These are phyloP conservation scores for Stenogyne calaminthoides DNA, from an alignment of 305 asterid species.

Conservation along the genomic window DNA sequence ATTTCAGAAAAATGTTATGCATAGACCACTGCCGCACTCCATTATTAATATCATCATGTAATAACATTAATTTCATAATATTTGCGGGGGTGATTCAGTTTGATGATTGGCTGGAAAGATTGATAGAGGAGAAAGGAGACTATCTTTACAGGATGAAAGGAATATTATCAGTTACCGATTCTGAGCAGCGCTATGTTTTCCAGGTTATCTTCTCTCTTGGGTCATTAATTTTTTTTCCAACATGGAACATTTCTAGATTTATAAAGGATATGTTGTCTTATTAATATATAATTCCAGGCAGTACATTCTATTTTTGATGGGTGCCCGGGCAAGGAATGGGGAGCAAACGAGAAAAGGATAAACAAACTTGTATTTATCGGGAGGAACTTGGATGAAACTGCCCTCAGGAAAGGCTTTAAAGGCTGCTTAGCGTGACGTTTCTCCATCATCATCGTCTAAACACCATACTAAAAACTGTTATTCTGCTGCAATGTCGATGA, in stretches of 20 bases:
- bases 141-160: slow-evolving; percentile 95
- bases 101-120: slow-evolving; percentile 93
- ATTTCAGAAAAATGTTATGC: neutral
- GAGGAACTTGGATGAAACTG: slow-evolving; percentile 76
- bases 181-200: slow-evolving; percentile 83
- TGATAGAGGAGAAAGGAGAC: slow-evolving; percentile 88
- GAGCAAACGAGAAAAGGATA: slow-evolving; percentile 65
- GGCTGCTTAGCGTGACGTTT: slow-evolving; percentile 64
- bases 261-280: neutral
- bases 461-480: neutral
- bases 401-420: slow-evolving; percentile 79
- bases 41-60: neutral
- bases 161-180: slow-evolving; percentile 69
- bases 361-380: slow-evolving; percentile 92
- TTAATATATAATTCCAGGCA: slow-evolving; percentile 49
- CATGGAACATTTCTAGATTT: neutral
- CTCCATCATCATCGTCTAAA: neutral
- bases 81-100: slow-evolving; percentile 49
- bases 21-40: neutral
- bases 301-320: slow-evolving; percentile 84
- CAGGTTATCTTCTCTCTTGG: slow-evolving; percentile 48
- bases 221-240: neutral
- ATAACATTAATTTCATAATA: slow-evolving; percentile 22
- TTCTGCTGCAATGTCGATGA: neutral
- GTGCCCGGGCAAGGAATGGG: slow-evolving; percentile 92